phyloP scores from a whole-genome alignment of 805 yeast genomes.

The Teunomyces gatunensis region DNA sequence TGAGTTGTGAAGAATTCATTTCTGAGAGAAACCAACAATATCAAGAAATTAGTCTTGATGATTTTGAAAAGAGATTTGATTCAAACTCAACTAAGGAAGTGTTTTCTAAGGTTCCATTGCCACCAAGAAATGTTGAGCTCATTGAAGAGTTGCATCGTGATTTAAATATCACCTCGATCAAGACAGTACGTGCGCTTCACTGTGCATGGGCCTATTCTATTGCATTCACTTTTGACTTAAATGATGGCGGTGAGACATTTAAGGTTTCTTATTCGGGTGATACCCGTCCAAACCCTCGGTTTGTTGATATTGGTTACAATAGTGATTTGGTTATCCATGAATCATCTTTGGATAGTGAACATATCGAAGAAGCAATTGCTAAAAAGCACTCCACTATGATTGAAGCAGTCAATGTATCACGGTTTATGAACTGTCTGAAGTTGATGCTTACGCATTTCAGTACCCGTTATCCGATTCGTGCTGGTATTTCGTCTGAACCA shows the following conservation, averaged over 20 bases:
- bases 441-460: slow-evolving; percentile 88
- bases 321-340: slow-evolving; percentile 87
- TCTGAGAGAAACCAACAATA: slow-evolving; percentile 29
- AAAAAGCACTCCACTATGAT: slow-evolving; percentile 87
- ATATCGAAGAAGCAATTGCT: slow-evolving; percentile 70
- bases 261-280: slow-evolving; percentile 91
- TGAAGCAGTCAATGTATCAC: slow-evolving; percentile 75
- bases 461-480: slow-evolving; percentile 63
- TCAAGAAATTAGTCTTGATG: slow-evolving; percentile 23
- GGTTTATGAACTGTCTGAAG: slow-evolving; percentile 67
- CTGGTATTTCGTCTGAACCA: slow-evolving; percentile 24
- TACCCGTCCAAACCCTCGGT: slow-evolving; percentile 74
- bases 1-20: slow-evolving; percentile 62
- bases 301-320: slow-evolving; percentile 61
- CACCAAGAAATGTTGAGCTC: slow-evolving; percentile 22
- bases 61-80: slow-evolving; percentile 33
- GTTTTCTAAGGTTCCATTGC: slow-evolving; percentile 21
- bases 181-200: slow-evolving; percentile 77
- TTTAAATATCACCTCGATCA: slow-evolving; percentile 42
- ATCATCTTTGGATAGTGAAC: slow-evolving; percentile 82
- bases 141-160: slow-evolving; percentile 39
- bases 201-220: slow-evolving; percentile 74
- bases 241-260: slow-evolving; percentile 38
- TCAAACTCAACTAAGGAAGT: slow-evolving; percentile 12
- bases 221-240: slow-evolving; percentile 54